A percentile compares a stretch with the other conserved stretches of the same genome.
phyloP scores from a whole-genome alignment of 176 grass and related monocot species.

The Otatea glauca region DNA sequence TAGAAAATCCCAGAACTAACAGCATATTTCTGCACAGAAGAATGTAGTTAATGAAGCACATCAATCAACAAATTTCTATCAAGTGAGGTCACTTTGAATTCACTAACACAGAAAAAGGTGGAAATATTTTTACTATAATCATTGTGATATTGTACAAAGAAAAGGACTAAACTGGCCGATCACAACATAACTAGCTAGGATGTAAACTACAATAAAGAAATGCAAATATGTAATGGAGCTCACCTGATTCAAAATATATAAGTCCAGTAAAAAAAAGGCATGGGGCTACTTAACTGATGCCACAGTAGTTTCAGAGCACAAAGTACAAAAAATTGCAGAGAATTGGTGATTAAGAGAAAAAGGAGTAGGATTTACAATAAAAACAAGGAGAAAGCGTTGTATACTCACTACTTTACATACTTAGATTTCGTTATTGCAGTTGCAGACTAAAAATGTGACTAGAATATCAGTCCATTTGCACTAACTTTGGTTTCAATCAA shows the following conservation, averaged over 20 bases:
- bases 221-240: conserved; percentile 2
- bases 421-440: neutral
- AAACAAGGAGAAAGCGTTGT: neutral
- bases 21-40: neutral
- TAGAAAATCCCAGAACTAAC: neutral
- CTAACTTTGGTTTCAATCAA: conserved; percentile 23
- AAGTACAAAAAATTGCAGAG: neutral
- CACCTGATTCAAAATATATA: neutral
- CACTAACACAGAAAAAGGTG: conserved; percentile 5
- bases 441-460: neutral
- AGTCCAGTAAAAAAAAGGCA: neutral
- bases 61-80: neutral
- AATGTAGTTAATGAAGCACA: neutral
- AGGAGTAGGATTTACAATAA: no score
- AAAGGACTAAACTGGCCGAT: neutral
- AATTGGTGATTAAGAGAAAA: neutral
- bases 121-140: neutral
- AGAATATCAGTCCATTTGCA: neutral
- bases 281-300: neutral
- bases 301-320: neutral
- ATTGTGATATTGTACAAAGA: neutral
- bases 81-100: neutral
- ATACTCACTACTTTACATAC: neutral
- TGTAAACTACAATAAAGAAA: conserved; percentile 12
- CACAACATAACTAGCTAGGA: neutral